Conservation (phyloP, 225 moss, liverwort and hornwort genomes). For the Asterella californica region DNA sequence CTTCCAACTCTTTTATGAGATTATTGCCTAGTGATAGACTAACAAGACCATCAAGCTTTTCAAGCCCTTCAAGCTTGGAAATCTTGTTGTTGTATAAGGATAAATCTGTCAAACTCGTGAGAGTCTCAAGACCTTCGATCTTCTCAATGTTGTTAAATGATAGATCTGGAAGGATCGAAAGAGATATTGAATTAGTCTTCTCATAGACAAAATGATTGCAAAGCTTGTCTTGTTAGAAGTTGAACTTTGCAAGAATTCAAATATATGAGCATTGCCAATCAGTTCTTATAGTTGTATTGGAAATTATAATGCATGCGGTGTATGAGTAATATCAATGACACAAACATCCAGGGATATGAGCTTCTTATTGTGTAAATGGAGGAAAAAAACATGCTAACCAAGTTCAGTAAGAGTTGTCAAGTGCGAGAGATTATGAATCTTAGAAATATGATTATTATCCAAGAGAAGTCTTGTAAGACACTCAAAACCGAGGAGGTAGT, state of each 20-base stretch:
- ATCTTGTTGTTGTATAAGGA: conserved; percentile 84
- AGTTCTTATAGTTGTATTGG: background rate
- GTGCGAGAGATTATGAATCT: conserved; percentile 59
- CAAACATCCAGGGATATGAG: background rate
- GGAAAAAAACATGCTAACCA: conserved; percentile 29
- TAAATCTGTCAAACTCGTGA: conserved; percentile 64
- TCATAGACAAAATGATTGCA: background rate
- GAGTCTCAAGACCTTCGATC: conserved; percentile 73
- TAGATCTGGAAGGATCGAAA: conserved; percentile 55
- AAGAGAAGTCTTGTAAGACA: conserved; percentile 63
- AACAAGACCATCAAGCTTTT: conserved; percentile 60
- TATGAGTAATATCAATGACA: background rate
- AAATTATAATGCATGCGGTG: background rate
- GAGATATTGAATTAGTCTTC: background rate
- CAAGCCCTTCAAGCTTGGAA: conserved; percentile 64
- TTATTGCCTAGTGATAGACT: conserved; percentile 86
- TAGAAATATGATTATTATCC: conserved; percentile 69
- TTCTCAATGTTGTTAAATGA: conserved; percentile 85
- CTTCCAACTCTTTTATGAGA: conserved; percentile 71
- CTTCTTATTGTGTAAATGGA: background rate
- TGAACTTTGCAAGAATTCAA: too few species aligned
- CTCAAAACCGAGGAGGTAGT: conserved; percentile 69
- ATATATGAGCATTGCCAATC: background rate
- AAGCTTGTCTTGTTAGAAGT: background rate
- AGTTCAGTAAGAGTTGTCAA: conserved; percentile 65